These are phyloP conservation scores for Exophiala aquamarina DNA, from an alignment of 2,329 filamentous ascomycete genomes.

Conservation along the genomic window DNA sequence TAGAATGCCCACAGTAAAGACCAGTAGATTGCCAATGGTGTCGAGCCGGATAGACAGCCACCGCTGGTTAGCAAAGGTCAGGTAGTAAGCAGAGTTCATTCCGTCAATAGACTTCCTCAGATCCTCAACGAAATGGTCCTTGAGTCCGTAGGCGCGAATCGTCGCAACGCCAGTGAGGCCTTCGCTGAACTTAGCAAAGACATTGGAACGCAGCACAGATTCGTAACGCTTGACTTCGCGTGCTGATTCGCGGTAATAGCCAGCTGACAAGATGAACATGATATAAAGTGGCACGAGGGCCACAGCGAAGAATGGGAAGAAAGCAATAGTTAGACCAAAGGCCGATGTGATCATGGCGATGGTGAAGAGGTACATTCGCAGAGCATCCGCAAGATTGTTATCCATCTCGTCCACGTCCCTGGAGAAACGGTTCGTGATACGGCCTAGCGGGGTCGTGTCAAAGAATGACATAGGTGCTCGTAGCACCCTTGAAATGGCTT, in stretches of 20 bases:
- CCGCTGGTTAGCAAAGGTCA: conserved; percentile 92
- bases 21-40: conserved; percentile 76
- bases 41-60: conserved; percentile 89
- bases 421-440: conserved; percentile 95
- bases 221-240: conserved; percentile 95
- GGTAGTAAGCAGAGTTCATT: conserved; percentile 92
- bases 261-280: conserved; percentile 77
- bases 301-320: conserved; percentile 83
- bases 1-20: conserved; percentile 84
- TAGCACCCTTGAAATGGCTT: conserved; percentile 73
- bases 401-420: conserved; percentile 97
- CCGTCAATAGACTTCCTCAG: conserved; percentile 76
- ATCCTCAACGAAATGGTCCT: conserved; percentile 70
- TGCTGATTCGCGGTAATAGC: conserved; percentile 87
- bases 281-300: conserved; percentile 69
- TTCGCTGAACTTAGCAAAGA: conserved; percentile 91
- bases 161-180: conserved; percentile 79
- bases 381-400: conserved; percentile 82
- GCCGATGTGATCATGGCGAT: conserved; percentile 78
- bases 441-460: conserved; percentile 90
- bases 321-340: conserved; percentile 89
- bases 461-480: conserved; percentile 83
- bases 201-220: conserved; percentile 77
- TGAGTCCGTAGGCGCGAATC: conserved; percentile 85
- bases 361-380: conserved; percentile 90